phyloP scores from a whole-genome alignment of 2,329 filamentous ascomycete species.

The Trichoderma oligosporum region DNA sequence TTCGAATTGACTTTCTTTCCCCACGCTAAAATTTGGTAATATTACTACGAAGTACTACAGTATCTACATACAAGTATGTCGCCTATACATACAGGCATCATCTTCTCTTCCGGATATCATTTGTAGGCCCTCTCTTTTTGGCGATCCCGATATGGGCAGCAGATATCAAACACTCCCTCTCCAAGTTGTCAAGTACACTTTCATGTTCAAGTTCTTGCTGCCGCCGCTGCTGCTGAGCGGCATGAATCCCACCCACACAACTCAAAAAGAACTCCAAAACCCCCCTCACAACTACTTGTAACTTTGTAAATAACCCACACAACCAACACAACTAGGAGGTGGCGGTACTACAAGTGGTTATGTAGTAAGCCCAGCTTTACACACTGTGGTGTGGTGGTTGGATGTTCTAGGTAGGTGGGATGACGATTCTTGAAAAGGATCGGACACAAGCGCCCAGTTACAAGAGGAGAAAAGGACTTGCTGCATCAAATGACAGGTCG shows the following conservation, averaged over 20 bases:
- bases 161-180: slow-evolving; percentile 4
- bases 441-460: slow-evolving; percentile 2
- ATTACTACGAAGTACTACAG: slow-evolving; percentile 4
- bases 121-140: no score
- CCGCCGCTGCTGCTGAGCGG: no score
- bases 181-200: neutral
- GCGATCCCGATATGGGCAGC: no score
- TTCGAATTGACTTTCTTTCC: neutral
- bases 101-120: no score
- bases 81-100: neutral
- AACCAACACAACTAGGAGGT: slow-evolving; percentile 7
- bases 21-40: neutral
- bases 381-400: slow-evolving; percentile 12
- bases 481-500: slow-evolving; percentile 17
- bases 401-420: slow-evolving; percentile 13
- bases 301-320: no score
- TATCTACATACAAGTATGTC: no score
- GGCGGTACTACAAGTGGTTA: no score
- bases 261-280: neutral
- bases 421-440: slow-evolving; percentile 13
- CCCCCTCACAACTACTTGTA: no score
- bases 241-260: neutral
- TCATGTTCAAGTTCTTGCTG: neutral
- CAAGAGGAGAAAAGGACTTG: neutral
- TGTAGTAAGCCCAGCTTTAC: slow-evolving; percentile 8